Evolutionary conservation across 2,329 filamentous ascomycete genomes (phyloP).

Genomic region (Claviceps spartinae): DNA sequence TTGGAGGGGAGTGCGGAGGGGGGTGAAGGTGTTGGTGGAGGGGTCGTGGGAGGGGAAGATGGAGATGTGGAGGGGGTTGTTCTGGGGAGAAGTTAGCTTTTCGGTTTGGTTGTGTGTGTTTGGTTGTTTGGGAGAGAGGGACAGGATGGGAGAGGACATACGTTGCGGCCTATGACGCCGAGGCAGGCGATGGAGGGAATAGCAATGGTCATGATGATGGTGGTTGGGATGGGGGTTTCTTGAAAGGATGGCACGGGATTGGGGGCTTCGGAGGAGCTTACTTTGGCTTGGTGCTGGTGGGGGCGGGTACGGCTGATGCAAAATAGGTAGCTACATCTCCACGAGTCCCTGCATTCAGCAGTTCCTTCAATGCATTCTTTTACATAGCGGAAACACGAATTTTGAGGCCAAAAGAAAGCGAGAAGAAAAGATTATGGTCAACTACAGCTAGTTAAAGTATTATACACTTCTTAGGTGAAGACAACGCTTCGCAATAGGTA

Average conservation of each 20-base stretch:
- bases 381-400: too few relatives aligned
- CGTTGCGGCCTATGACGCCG: slow-evolving; percentile 85
- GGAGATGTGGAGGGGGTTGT: slow-evolving; percentile 89
- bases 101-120: neutral
- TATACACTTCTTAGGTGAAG: too few relatives aligned
- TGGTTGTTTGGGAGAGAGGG: neutral
- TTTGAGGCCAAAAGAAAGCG: too few relatives aligned
- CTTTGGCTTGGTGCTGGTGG: neutral
- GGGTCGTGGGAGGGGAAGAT: slow-evolving; percentile 67
- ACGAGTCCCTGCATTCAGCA: too few relatives aligned
- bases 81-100: slow-evolving; percentile 38
- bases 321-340: too few relatives aligned
- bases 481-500: neutral
- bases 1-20: slow-evolving; percentile 63
- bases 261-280: neutral
- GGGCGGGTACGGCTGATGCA: too few relatives aligned
- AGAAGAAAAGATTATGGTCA: too few relatives aligned
- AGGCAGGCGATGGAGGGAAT: slow-evolving; percentile 82
- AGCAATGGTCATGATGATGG: slow-evolving; percentile 38
- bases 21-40: slow-evolving; percentile 35
- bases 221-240: neutral
- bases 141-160: slow-evolving; percentile 27
- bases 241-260: neutral
- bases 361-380: too few relatives aligned
- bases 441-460: too few relatives aligned